These are phyloP conservation scores for Pythium chondricola DNA, from an alignment of 352 stramenopile species.

Conservation along the genomic window DNA sequence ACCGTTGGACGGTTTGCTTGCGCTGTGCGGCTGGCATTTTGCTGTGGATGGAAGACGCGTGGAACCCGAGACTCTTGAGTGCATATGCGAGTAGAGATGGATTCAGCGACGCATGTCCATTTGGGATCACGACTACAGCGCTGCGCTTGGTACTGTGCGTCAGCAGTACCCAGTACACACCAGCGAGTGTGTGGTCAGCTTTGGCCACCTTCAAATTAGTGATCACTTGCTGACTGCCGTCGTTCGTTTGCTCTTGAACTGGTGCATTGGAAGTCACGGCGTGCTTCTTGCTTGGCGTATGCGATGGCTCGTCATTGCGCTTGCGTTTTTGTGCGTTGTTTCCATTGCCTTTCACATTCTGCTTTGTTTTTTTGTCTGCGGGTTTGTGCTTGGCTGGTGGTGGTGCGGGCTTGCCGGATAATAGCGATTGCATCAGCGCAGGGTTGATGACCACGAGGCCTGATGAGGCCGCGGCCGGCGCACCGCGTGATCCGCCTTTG, in stretches of 20 bases:
- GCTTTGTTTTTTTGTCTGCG: slow-evolving; percentile 5
- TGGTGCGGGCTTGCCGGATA: slow-evolving; percentile 6
- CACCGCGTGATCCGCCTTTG: no score
- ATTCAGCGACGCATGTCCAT: slow-evolving; percentile 14
- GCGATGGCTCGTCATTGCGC: no score
- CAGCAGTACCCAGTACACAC: slow-evolving; percentile 56
- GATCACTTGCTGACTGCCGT: slow-evolving; percentile 2
- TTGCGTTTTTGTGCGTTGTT: no score
- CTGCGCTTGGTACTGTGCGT: slow-evolving; percentile 29
- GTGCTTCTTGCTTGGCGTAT: no score
- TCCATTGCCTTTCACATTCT: no score
- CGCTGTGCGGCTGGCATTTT: slow-evolving; percentile 61
- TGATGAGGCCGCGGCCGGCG: not conserved
- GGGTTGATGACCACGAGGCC: slow-evolving; percentile 50
- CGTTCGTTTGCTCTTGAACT: no score
- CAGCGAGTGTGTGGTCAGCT: slow-evolving; percentile 33
- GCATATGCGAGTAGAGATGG: slow-evolving; percentile 33
- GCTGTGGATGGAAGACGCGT: slow-evolving; percentile 54
- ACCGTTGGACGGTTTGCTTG: slow-evolving; percentile 43
- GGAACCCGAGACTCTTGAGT: slow-evolving; percentile 50
- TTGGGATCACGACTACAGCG: slow-evolving; percentile 48
- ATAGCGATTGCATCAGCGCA: slow-evolving; percentile 25
- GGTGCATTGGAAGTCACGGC: no score
- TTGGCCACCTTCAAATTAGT: slow-evolving; percentile 8
- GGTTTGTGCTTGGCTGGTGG: not conserved